Evolutionary conservation across 164 flowering plant species (phyloP).

Genomic region (Magnolia officinalis): DNA sequence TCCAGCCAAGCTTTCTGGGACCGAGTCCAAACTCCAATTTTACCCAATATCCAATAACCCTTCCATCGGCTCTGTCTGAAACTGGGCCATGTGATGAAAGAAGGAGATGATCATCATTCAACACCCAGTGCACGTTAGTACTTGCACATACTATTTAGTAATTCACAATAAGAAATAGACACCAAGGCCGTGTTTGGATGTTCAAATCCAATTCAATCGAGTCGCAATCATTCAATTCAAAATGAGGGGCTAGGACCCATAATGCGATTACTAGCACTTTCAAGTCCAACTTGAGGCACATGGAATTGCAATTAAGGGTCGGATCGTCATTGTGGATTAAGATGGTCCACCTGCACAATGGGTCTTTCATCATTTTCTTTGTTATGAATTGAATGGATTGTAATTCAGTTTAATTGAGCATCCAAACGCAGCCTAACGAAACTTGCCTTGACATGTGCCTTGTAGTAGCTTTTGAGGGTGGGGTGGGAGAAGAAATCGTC

Average conservation of each 20-base stretch:
- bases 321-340: background rate
- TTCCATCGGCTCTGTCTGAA: no score
- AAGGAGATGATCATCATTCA: no score
- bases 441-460: slow-evolving; percentile 75
- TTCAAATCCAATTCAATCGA: background rate
- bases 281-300: background rate
- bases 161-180: background rate
- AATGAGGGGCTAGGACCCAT: background rate
- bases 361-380: background rate
- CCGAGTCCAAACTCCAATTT: no score
- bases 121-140: background rate
- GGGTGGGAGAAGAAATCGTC: slow-evolving; percentile 91
- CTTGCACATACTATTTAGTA: no score
- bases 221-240: background rate
- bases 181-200: background rate
- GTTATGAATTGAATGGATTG: background rate
- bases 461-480: slow-evolving; percentile 67
- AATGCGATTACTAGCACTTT: background rate
- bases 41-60: no score
- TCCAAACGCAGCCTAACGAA: background rate
- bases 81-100: no score
- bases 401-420: background rate
- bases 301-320: background rate
- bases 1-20: no score
- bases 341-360: background rate